phyloP scores from a whole-genome alignment of 345 rosid genomes.

The Hibiscus syriacus region DNA sequence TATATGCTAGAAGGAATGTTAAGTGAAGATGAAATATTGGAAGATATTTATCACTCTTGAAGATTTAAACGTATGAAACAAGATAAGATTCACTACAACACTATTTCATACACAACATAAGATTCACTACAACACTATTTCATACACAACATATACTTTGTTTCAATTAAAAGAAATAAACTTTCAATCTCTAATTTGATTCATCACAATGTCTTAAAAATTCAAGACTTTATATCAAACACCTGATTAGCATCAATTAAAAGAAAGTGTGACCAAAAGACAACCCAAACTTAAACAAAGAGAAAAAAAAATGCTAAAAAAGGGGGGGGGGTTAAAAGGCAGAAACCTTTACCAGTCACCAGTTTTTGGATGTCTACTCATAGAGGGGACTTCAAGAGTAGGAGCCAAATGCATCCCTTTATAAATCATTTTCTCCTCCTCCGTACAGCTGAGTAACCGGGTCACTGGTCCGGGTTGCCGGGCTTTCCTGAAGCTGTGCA shows the following conservation, averaged over 20 bases:
- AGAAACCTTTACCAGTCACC: constrained; percentile 62
- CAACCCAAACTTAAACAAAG: too few species aligned
- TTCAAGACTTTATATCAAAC: background rate
- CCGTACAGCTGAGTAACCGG: constrained; percentile 86
- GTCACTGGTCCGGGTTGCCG: constrained; percentile 84
- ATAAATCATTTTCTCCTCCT: constrained; percentile 67
- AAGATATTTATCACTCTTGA: background rate
- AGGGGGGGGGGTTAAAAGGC: too few species aligned
- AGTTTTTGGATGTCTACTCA: constrained; percentile 93
- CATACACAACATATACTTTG: background rate
- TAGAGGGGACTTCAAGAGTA: constrained; percentile 78
- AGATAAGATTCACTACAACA: background rate
- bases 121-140: background rate
- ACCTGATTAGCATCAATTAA: background rate
- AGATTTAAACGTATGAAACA: background rate
- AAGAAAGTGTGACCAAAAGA: background rate
- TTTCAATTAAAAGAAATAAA: background rate
- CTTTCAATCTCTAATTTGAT: background rate
- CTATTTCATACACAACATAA: background rate
- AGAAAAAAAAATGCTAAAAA: too few species aligned
- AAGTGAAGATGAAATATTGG: background rate
- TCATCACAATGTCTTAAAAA: background rate
- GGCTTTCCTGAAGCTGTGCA: constrained; percentile 85
- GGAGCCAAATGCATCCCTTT: constrained; percentile 87
- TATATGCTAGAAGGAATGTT: background rate